phyloP scores from a whole-genome alignment of 768 basidiomycete species.

The Candolleomyces efflorescens region DNA sequence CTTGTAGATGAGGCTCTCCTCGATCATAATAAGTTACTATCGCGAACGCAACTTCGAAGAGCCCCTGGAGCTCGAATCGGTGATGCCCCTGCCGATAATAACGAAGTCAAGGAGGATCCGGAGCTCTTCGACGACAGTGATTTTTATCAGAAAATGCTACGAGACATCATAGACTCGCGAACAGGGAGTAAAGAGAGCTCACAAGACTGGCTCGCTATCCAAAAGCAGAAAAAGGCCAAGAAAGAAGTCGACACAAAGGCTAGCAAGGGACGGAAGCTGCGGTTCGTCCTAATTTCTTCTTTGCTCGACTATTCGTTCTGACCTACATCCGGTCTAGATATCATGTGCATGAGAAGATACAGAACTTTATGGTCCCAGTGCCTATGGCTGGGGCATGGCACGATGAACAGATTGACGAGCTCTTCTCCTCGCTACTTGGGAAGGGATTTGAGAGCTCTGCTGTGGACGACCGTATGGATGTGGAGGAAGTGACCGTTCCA shows the following conservation, averaged over 20 bases:
- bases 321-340: constrained; percentile 46
- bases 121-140: constrained; percentile 86
- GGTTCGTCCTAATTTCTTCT: constrained; percentile 38
- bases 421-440: constrained; percentile 86
- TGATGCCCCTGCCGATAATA: constrained; percentile 29
- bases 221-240: constrained; percentile 69
- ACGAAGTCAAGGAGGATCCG: constrained; percentile 25
- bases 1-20: constrained; percentile 71
- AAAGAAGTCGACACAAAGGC: constrained; percentile 94
- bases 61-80: constrained; percentile 41
- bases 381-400: constrained; percentile 74
- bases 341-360: constrained; percentile 92
- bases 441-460: constrained; percentile 51
- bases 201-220: constrained; percentile 60
- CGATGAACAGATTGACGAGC: constrained; percentile 93
- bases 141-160: constrained; percentile 88
- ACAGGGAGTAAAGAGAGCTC: constrained; percentile 32
- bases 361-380: constrained; percentile 96
- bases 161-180: constrained; percentile 83
- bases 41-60: constrained; percentile 57
- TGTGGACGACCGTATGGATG: constrained; percentile 23
- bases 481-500: constrained; percentile 26
- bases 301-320: background rate
- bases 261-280: constrained; percentile 90
- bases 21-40: constrained; percentile 54